Base-by-base conservation (phyloP, 371 early-diverging fungal genomes). In the Massospora cicadina region DNA sequence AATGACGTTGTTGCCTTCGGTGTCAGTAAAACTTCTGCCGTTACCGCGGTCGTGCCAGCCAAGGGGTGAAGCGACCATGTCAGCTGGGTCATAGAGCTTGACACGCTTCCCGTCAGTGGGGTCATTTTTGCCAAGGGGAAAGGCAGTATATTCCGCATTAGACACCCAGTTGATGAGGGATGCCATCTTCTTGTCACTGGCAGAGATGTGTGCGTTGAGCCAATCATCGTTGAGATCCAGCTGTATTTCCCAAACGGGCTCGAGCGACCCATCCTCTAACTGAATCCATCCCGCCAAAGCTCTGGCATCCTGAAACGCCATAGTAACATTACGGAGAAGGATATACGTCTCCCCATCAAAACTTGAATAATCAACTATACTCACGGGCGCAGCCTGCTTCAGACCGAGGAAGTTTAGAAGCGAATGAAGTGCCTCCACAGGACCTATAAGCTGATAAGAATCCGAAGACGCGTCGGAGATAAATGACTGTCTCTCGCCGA, bases 151-250 rank as follows among this genome's bases (percentile, higher is more conserved):
- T 58, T 82, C 74, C 7, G 85, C 82, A 70, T 89, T 83, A 21
- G 82, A 69, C 7, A 89, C 89, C 95, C 95, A 96, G 75, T 94
- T 92, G 17, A 90, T 73, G 26, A 96, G 75, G 43, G 80, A 73
- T 53, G 86, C 65, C 12, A 93, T 76, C 65, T 83, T 73, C 53
- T 87, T 86, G 63, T 77, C 79, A 2, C 55, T 29, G 13, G 92
- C 84, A 66, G 87, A 78, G 53, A 96, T 79, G 60, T 90, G 89
- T 13, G 83, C 88, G 67, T 88, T 81, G 76, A 85, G 89, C 91
- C 92, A 95, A 74, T 91, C 82, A 69, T 90, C 86, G 61, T 83
- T 76, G 75, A 93, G 77, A 70, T 95, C 91, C n/a, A 91, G 74
- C 65, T 89, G 81, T 64, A 94, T 68, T 68, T 91, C 93, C 86